Base-by-base conservation (phyloP, 208 protist species). In the Crithidia acanthocephali region DNA sequence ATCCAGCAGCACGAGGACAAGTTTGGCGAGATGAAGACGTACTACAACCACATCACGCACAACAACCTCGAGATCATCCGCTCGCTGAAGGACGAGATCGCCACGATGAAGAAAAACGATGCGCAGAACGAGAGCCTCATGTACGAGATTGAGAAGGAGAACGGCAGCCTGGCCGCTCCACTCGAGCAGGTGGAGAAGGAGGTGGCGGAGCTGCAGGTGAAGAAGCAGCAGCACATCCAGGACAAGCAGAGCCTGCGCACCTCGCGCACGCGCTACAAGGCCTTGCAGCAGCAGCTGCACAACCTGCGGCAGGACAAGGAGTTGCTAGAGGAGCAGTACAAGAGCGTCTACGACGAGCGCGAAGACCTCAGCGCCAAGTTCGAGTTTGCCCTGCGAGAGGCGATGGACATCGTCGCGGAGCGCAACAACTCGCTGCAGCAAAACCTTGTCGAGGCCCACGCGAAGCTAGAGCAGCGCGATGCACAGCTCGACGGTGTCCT, bases 61-160 rank as follows among this genome's bases (percentile, higher is more conserved):
- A 99, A 98, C 83, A 99, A 99, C 82, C 68, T 99, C 16, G 97
- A 98, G 45, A 97, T 99, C 28, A 99, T 99, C 74, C 91, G 98
- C 60, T 98, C 93, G 2, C 84, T 99, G 9, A 99, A 99, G 84
- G 95, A 97, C 40, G 92, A 98, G 74, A 95, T 98, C 58, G 95
- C 85, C 56, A 87, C 94, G 20, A 98, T 98, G 98, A 97, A 97
- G 74, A 94, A 97, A 76, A 97, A 98, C 63, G 96, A 98, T 74
- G 88, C 94, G 55, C 83, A 95, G 53, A 98, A 98, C 68, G 97
- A 99, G 80, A 97, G 95, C 48, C 86, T 99, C 30, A 99, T 99
- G 96, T 97, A 98, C 73, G 97, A 99, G 55, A 98, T 99, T 63
- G 93, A 98, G 53, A 88, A 95, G 71, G 97, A 99, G 71, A 99